Evolutionary conservation across 306 rosid genomes (phyloP), one percentile per base, ranked within the genome.

Genomic region (Betula pendula): DNA sequence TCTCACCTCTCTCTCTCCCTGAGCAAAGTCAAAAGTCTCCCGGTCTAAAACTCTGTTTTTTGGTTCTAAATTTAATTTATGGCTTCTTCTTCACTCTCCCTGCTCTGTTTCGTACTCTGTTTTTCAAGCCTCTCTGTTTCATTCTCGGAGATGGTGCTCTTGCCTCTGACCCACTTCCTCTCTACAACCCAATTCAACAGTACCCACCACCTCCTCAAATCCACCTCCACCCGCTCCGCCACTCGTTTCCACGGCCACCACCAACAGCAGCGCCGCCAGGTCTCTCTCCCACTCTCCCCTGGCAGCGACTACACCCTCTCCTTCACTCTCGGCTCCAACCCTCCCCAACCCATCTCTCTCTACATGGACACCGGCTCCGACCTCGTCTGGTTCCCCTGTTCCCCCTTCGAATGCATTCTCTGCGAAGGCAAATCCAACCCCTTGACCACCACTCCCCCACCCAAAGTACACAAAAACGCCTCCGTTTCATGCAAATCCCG

Each of bases 281-380:
- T 92, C 49, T 94, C 97, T 35, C 92, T 94, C 8, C 92, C 98
- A 0, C 96, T 95, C 11, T 77, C 98, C 8, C 89, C 96, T 0
- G 98, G 98, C 25, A 92, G 97, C 33, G 98, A 95, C 71, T 95
- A 95, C 71, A 90, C 96, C 1, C 92, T 94, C 1, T 85, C 96
- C 9, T 87, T 94, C 79, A 82, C 83, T 17, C 49, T 92, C 55
- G 93, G 87, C 49, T 69, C 96, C 0, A 16, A 55, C 70, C 84
- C 87, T 77, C 75, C 92, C 1, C 96, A 92, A 49, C 82, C 75
- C 67, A 81, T 92, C 33, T 89, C 95, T 17, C 93, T 95, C 35
- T 95, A 95, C 78, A 92, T 95, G 98, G 98, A 95, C 85, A 95
- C 98, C 0, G 97, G 98, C 19, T 90, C 97, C 65, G 98, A 95